These are phyloP conservation scores for Amanita rimosa DNA, from an alignment of 768 basidiomycete genomes.

Conservation along the genomic window DNA sequence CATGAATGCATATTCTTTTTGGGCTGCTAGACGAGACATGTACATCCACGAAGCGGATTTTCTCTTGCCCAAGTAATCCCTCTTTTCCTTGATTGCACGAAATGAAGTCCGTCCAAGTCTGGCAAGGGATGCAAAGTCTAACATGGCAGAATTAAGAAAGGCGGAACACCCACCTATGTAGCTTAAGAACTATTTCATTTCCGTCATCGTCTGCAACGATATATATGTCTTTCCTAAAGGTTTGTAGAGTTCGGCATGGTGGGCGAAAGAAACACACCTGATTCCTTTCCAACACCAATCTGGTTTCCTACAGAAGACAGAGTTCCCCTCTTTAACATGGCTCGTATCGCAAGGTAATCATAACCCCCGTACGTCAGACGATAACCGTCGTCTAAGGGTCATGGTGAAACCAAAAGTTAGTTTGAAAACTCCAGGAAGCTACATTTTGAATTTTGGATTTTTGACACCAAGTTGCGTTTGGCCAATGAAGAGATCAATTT, in stretches of 20 bases:
- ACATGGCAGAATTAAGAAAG: neutral
- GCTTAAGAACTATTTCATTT: slow-evolving; percentile 80
- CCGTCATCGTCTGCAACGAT: slow-evolving; percentile 81
- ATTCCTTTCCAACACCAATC: slow-evolving; percentile 98
- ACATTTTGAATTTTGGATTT: slow-evolving; percentile 92
- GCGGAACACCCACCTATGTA: slow-evolving; percentile 61
- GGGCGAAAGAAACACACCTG: slow-evolving; percentile 37
- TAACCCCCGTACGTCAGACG: slow-evolving; percentile 98
- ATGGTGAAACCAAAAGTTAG: neutral
- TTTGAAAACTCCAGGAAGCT: slow-evolving; percentile 8
- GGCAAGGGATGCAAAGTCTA: slow-evolving; percentile 5
- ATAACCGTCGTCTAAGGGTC: slow-evolving; percentile 81
- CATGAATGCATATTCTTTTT: slow-evolving; percentile 99
- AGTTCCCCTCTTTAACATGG: slow-evolving; percentile 82
- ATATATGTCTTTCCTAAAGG: slow-evolving; percentile 57
- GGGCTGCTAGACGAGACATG: slow-evolving; percentile 90
- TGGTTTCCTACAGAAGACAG: slow-evolving; percentile 92
- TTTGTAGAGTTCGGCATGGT: neutral
- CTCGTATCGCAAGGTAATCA: slow-evolving; percentile 89
- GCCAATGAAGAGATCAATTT: slow-evolving; percentile 85
- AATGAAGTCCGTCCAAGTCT: slow-evolving; percentile 97
- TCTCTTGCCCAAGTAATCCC: slow-evolving; percentile 93
- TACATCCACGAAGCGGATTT: slow-evolving; percentile 99
- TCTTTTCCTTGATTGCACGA: slow-evolving; percentile 90
- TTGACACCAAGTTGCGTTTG: slow-evolving; percentile 83